Conservation (phyloP, 768 basidiomycete genomes). For the Phlegmacium glaucopus region DNA sequence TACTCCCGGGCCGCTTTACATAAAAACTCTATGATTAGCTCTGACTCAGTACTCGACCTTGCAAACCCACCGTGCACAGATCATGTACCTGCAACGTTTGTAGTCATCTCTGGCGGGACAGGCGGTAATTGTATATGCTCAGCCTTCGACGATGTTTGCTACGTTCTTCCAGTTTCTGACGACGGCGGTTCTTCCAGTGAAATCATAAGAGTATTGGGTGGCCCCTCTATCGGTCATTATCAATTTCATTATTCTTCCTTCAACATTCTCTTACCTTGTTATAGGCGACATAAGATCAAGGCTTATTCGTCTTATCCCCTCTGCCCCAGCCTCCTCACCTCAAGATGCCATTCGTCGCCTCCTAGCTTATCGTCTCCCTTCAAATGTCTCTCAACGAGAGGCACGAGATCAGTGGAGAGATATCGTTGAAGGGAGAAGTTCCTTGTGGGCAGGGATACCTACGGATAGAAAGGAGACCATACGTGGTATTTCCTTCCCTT, state of each 20-base stretch:
- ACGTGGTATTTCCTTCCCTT: conserved; percentile 52
- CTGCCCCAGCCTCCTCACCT: conserved; percentile 53
- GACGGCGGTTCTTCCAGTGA: conserved; percentile 95
- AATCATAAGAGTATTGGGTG: conserved; percentile 87
- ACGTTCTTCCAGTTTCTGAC: conserved; percentile 91
- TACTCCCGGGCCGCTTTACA: too few relatives aligned
- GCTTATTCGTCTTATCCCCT: conserved; percentile 82
- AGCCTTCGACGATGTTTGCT: conserved; percentile 75
- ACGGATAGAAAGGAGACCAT: conserved; percentile 90
- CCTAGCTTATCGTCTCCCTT: conserved; percentile 76
- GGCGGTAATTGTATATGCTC: conserved; percentile 90
- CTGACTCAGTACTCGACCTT: too few relatives aligned
- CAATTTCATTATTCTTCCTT: background rate
- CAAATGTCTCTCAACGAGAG: conserved; percentile 61
- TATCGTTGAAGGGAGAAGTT: conserved; percentile 84
- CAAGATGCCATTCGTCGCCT: conserved; percentile 73
- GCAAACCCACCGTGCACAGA: too few relatives aligned
- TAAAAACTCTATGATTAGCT: background rate
- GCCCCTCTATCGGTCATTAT: conserved; percentile 71
- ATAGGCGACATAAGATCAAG: conserved; percentile 87
- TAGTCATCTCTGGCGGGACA: conserved; percentile 91
- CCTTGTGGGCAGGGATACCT: conserved; percentile 83
- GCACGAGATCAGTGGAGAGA: conserved; percentile 91
- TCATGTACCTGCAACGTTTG: conserved; percentile 39
- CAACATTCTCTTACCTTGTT: background rate